phyloP scores from a whole-genome alignment of 768 basidiomycete species.

The Suillus variegatus region DNA sequence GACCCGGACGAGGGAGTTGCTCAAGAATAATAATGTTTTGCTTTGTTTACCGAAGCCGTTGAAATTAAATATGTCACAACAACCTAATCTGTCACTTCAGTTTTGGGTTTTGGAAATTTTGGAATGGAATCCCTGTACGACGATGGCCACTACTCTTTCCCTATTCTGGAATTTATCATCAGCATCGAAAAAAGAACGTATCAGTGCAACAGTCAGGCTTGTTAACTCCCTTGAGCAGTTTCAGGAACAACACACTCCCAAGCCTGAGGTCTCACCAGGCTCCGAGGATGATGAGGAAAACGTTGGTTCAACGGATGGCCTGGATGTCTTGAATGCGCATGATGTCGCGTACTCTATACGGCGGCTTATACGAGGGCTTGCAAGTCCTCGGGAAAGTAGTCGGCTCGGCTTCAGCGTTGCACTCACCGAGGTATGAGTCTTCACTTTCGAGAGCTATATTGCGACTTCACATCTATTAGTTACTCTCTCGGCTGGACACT shows the following conservation, averaged over 20 bases:
- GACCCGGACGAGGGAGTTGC: background rate
- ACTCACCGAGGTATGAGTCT: slow-evolving; percentile 77
- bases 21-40: background rate
- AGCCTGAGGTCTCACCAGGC: slow-evolving; percentile 30
- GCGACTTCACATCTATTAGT: slow-evolving; percentile 41
- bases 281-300: slow-evolving; percentile 47
- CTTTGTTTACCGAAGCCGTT: background rate
- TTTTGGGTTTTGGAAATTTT: slow-evolving; percentile 10
- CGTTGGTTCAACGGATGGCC: slow-evolving; percentile 40
- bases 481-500: slow-evolving; percentile 76
- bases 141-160: slow-evolving; percentile 85
- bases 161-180: slow-evolving; percentile 95
- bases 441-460: slow-evolving; percentile 6
- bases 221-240: slow-evolving; percentile 82
- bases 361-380: slow-evolving; percentile 82
- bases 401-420: slow-evolving; percentile 95
- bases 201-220: slow-evolving; percentile 86
- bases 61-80: slow-evolving; percentile 28
- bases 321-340: slow-evolving; percentile 76
- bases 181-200: slow-evolving; percentile 71
- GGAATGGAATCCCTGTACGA: background rate
- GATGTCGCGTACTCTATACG: slow-evolving; percentile 94
- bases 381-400: slow-evolving; percentile 91
- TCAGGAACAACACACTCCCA: slow-evolving; percentile 61
- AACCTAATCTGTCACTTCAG: slow-evolving; percentile 19